Conservation (phyloP, 805 yeast genomes). For the Zygoascus bituminiphila region DNA sequence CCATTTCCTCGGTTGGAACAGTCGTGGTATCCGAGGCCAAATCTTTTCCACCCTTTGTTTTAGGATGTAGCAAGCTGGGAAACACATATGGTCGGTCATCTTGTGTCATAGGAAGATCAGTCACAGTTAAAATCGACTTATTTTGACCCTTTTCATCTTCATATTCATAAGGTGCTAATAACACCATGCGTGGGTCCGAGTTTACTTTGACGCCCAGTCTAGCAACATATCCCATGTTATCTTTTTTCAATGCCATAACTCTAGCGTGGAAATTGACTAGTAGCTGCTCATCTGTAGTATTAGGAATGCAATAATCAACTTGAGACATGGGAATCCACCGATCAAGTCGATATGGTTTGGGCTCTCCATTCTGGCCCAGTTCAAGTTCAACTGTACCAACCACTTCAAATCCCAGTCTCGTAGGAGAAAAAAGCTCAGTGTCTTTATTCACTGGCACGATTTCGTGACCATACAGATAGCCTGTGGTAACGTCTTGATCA, state of each 20-base stretch:
- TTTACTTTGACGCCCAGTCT: constrained; percentile 46
- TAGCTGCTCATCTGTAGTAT: constrained; percentile 33
- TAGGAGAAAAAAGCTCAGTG: not conserved
- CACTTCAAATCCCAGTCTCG: constrained; percentile 49
- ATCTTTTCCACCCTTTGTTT: constrained; percentile 16
- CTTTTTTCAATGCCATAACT: constrained; percentile 43
- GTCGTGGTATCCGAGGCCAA: constrained; percentile 22
- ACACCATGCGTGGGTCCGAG: constrained; percentile 34
- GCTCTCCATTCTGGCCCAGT: not conserved
- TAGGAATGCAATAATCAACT: constrained; percentile 41
- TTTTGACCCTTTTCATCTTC: constrained; percentile 12
- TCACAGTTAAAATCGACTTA: constrained; percentile 34
- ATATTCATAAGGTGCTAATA: constrained; percentile 42
- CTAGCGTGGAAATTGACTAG: constrained; percentile 33
- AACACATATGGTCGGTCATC: constrained; percentile 47
- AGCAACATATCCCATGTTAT: constrained; percentile 47
- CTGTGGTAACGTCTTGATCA: constrained; percentile 41
- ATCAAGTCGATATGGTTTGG: constrained; percentile 35
- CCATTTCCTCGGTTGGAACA: constrained; percentile 28
- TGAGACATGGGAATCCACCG: constrained; percentile 54
- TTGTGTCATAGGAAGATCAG: constrained; percentile 62
- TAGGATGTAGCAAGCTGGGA: constrained; percentile 39
- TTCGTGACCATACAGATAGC: constrained; percentile 59
- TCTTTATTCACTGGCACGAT: constrained; percentile 34
- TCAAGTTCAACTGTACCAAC: constrained; percentile 34